Percentiles rank a stretch among this genome's conserved stretches.
Conservation (phyloP, 208 protist genomes). For the Crithidia brevicula region DNA sequence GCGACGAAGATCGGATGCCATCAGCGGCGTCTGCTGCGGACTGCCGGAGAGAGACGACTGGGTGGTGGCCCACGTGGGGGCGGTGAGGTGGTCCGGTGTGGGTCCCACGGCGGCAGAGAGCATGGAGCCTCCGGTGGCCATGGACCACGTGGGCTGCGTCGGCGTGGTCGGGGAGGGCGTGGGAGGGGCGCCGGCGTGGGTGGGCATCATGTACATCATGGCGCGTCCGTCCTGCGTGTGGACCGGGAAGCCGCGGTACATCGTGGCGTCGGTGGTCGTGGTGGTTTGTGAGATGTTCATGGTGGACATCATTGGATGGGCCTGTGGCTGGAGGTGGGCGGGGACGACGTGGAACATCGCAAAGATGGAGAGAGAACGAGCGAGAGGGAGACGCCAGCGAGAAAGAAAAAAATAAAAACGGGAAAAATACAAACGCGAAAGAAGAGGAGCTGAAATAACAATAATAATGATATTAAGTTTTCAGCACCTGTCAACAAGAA, state of each 20-base stretch:
- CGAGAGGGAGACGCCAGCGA: too few relatives aligned
- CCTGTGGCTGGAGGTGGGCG: constrained; percentile 1
- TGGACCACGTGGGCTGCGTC: not conserved
- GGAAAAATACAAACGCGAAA: not conserved
- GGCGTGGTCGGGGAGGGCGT: not conserved
- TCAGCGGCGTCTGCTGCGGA: not conserved
- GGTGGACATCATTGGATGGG: not conserved
- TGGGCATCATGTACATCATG: constrained; percentile 6
- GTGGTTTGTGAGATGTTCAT: not conserved
- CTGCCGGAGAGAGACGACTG: not conserved
- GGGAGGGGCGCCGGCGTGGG: not conserved
- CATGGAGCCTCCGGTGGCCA: not conserved
- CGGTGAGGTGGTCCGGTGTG: not conserved
- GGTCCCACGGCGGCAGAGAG: not conserved
- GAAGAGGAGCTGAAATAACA: too few relatives aligned
- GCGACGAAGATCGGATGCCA: not conserved
- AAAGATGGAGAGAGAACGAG: constrained; percentile 14
- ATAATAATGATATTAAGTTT: too few relatives aligned
- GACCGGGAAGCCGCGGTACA: constrained; percentile 9
- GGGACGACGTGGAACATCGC: constrained; percentile 17
- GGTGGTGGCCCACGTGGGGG: not conserved
- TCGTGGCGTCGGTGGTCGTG: not conserved
- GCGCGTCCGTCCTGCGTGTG: not conserved
- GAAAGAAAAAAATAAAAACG: not conserved
- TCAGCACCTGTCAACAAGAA: too few relatives aligned